Percentiles rank a stretch among this genome's conserved stretches.
Evolutionary conservation across 768 basidiomycete species (phyloP).

Genomic region (Termitomyces heimii): DNA sequence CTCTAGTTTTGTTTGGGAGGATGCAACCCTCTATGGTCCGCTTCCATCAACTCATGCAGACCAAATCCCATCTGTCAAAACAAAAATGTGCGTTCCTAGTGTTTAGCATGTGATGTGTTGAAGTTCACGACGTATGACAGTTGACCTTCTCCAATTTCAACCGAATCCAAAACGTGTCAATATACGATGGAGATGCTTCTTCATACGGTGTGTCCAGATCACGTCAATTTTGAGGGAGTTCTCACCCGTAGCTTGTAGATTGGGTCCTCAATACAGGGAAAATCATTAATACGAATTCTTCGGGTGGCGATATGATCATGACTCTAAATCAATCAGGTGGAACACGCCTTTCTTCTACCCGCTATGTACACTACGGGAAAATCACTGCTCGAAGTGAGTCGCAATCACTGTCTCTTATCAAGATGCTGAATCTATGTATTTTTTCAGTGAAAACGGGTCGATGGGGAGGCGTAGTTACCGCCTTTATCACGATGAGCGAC

Average conservation of each 20-base stretch:
- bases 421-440: background rate
- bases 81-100: slow-evolving; percentile 34
- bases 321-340: slow-evolving; percentile 67
- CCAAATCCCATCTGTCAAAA: slow-evolving; percentile 70
- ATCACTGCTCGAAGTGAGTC: slow-evolving; percentile 56
- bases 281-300: slow-evolving; percentile 56
- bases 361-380: slow-evolving; percentile 77
- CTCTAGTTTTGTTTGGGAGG: slow-evolving; percentile 76
- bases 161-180: slow-evolving; percentile 59
- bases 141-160: slow-evolving; percentile 60
- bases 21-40: slow-evolving; percentile 75
- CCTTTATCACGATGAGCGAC: slow-evolving; percentile 81
- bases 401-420: too few relatives aligned
- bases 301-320: slow-evolving; percentile 61
- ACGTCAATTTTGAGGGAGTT: background rate
- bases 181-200: slow-evolving; percentile 70
- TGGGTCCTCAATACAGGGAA: slow-evolving; percentile 68
- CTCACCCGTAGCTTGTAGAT: slow-evolving; percentile 31
- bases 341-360: slow-evolving; percentile 72
- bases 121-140: slow-evolving; percentile 23
- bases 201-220: slow-evolving; percentile 42
- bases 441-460: slow-evolving; percentile 68
- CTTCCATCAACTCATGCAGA: slow-evolving; percentile 56
- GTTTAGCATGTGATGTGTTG: background rate
- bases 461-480: slow-evolving; percentile 79